Evolutionary conservation across 192 early-diverging fungal species (phyloP), one percentile per base, ranked within the genome.

Genomic region (Backusella sp.): DNA sequence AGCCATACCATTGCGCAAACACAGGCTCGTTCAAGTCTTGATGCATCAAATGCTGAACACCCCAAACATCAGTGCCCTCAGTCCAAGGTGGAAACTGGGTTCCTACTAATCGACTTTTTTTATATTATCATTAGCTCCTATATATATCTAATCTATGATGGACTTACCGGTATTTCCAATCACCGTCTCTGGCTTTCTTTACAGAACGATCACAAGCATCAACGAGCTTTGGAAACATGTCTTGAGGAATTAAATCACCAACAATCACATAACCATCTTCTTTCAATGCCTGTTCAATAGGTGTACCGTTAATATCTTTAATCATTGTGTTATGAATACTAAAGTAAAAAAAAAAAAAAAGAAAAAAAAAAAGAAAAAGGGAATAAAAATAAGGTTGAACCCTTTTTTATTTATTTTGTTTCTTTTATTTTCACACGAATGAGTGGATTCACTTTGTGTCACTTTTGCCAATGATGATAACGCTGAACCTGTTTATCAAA

Each of bases 81-180:
- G 56, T 72, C 85, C 85, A 86, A 44, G 85, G 85, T 36, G 85
- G 85, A 35, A 86, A 86, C 62, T 83, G 83, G 21, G 80, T 84
- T 49, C 85, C 85, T 9, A 86, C 85, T 30, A 82, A 68, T 56
- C 83, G 80, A 71, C 81, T 79, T 70, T 46, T 19, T 36, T 69
- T 66, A 17, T 66, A 34, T 66, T 3, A 34, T 66, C 28, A 34
- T 35, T 36, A 23, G 21, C 37, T 36, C 30, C 67, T 37, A 28
- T 66, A 66, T 66, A 66, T 14, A 7, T 26, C 21, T 35, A 32
- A 72, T 37, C 65, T 9, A 71, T 36, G 39, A 68, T 21, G 39
- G n/a, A 39, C 35, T 68, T 75, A 85, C 80, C 72, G 39, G 15
- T 82, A 68, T 41, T 79, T 76, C 85, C 85, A 86, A 71, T 86